These are phyloP conservation scores for Suillus bovinus DNA, from an alignment of 768 basidiomycete species.

Conservation along the genomic window DNA sequence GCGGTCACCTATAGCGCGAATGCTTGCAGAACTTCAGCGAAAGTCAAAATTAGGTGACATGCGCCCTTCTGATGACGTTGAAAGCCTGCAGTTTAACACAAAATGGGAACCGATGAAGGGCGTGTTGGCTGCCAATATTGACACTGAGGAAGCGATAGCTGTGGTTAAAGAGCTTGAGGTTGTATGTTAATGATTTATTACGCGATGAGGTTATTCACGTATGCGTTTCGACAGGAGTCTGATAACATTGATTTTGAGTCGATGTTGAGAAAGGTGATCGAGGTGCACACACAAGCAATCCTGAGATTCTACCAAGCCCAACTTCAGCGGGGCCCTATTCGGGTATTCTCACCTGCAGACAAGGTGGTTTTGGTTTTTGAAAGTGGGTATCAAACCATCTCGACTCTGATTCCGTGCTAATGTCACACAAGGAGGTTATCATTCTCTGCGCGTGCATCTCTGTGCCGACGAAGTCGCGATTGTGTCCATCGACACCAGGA, in stretches of 20 bases:
- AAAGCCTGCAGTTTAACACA: constrained; percentile 67
- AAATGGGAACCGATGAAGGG: constrained; percentile 75
- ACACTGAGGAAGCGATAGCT: constrained; percentile 46
- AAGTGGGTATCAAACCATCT: constrained; percentile 39
- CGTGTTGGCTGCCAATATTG: constrained; percentile 61
- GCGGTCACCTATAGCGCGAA: constrained; percentile 54
- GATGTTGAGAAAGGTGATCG: constrained; percentile 61
- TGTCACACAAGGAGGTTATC: constrained; percentile 44
- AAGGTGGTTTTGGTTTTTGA: constrained; percentile 56
- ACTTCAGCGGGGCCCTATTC: constrained; percentile 50
- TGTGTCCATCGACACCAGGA: constrained; percentile 77
- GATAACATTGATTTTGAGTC: constrained; percentile 73
- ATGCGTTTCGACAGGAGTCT: constrained; percentile 46
- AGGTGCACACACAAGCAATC: constrained; percentile 64
- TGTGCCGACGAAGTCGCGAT: constrained; percentile 77
- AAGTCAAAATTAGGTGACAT: constrained; percentile 56
- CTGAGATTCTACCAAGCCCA: constrained; percentile 55
- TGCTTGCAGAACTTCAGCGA: constrained; percentile 63
- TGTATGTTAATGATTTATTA: constrained; percentile 43
- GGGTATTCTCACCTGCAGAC: constrained; percentile 63
- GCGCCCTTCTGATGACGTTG: constrained; percentile 73
- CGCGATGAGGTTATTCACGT: neutral
- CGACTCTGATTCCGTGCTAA: constrained; percentile 4
- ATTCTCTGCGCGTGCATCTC: constrained; percentile 65
- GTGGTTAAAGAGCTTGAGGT: constrained; percentile 47